Evolutionary conservation across 495 filamentous ascomycete species (phyloP).

Genomic region (Penicillium crystallinum): DNA sequence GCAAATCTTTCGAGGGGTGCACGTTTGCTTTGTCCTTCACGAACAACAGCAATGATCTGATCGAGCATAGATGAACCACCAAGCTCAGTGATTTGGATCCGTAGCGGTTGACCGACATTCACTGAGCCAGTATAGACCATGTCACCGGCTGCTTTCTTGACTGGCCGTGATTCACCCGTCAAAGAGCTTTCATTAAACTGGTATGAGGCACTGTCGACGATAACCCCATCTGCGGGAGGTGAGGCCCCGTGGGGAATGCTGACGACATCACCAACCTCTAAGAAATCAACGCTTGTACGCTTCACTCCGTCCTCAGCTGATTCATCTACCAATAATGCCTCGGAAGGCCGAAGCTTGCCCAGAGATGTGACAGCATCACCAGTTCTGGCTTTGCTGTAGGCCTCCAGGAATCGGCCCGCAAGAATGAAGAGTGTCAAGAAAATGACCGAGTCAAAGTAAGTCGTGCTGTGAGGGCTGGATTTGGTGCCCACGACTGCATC

Average conservation of each 20-base stretch:
- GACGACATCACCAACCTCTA: slow-evolving; percentile 81
- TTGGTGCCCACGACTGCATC: slow-evolving; percentile 47
- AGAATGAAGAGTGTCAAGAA: slow-evolving; percentile 92
- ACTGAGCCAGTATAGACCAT: slow-evolving; percentile 80
- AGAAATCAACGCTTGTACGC: slow-evolving; percentile 60
- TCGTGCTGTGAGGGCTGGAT: slow-evolving; percentile 46
- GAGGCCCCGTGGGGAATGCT: slow-evolving; percentile 72
- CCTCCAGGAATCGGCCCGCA: slow-evolving; percentile 73
- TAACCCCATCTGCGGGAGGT: slow-evolving; percentile 75
- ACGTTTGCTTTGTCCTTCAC: slow-evolving; percentile 82
- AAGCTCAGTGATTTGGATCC: slow-evolving; percentile 63
- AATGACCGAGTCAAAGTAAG: slow-evolving; percentile 92
- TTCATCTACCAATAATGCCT: slow-evolving; percentile 56
- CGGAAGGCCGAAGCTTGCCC: slow-evolving; percentile 70
- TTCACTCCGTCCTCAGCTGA: slow-evolving; percentile 22
- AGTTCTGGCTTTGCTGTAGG: slow-evolving; percentile 87
- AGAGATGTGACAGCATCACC: slow-evolving; percentile 83
- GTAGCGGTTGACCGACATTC: slow-evolving; percentile 69
- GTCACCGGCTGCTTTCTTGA: slow-evolving; percentile 67
- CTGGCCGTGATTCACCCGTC: slow-evolving; percentile 78
- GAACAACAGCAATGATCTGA: slow-evolving; percentile 81
- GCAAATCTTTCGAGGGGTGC: slow-evolving; percentile 85
- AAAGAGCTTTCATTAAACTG: slow-evolving; percentile 86
- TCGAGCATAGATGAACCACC: slow-evolving; percentile 85
- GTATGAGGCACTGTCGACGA: slow-evolving; percentile 55